Evolutionary conservation across 1,139 yeast species (phyloP).

Genomic region (Taphrina confusa): DNA sequence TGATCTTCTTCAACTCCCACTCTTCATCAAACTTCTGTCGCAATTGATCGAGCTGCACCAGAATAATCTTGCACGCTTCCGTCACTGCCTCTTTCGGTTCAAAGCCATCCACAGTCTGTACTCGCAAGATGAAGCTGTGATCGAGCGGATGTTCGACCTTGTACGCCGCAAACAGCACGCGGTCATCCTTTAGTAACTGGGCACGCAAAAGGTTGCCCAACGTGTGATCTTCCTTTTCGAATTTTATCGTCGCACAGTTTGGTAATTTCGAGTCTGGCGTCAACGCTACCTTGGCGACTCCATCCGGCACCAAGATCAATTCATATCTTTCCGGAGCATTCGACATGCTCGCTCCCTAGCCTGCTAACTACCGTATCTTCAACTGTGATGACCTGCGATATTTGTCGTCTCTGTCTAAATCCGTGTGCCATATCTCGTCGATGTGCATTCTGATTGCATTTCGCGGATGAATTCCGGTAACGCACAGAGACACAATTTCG

Average conservation of each 20-base stretch:
- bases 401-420: no score
- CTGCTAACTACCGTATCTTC: background rate
- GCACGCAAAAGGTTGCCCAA: conserved; percentile 85
- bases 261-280: conserved; percentile 95
- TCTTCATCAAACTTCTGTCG: conserved; percentile 81
- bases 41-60: conserved; percentile 72
- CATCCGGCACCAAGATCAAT: conserved; percentile 93
- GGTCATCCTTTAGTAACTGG: conserved; percentile 67
- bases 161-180: conserved; percentile 92
- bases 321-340: conserved; percentile 99
- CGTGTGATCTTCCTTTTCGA: conserved; percentile 97
- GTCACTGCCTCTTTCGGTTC: conserved; percentile 86
- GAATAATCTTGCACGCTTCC: conserved; percentile 82
- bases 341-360: conserved; percentile 52
- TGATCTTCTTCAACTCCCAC: conserved; percentile 74
- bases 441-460: no score
- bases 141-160: conserved; percentile 96
- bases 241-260: conserved; percentile 86
- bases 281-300: conserved; percentile 72
- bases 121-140: conserved; percentile 88
- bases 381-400: background rate
- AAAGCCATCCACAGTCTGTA: conserved; percentile 94
- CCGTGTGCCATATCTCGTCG: no score
- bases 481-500: no score
- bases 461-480: no score